Evolutionary conservation across 2,329 filamentous ascomycete genomes (phyloP), one percentile per base, ranked within the genome.

Genomic region (Pyrenochaeta sp.): DNA sequence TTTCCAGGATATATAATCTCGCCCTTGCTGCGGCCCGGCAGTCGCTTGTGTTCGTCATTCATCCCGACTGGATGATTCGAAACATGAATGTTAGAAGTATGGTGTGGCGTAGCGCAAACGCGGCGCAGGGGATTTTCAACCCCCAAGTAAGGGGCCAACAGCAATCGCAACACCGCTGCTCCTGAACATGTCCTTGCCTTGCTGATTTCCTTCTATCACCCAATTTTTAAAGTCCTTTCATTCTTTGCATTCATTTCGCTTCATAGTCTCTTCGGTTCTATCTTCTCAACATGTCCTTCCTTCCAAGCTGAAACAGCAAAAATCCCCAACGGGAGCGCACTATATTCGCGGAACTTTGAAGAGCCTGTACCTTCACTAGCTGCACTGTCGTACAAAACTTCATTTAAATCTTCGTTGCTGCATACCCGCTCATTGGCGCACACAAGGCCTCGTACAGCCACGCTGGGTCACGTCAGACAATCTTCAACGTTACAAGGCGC

Each of bases 401-500:
- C 20, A 21, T 36, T 22, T 36, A 32, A 38, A n/a, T n/a, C 23
- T 26, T 27, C 28, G 24, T 39, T 29, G 22, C 43, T 27, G 24
- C 21, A 7, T 34, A 22, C 11, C 32, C 20, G 27, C 18, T 42
- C 26, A 44, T 51, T 53, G 43, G 48, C 27, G 20, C 17, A 13
- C 32, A 29, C 20, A 44, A 29, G 20, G 26, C 34, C 23, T 22
- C 23, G 27, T 42, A 32, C 43, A 35, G 23, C 23, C 23, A 53
- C 21, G 18, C 34, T 43, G 14, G n/a, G 36, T 36, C 27, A 31
- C 43, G n/a, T 18, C 35, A 20, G 15, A 36, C 10, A 35, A 42
- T 48, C 13, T 48, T 31, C 36, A n/a, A 34, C 14, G 44, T 48
- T 53, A 51, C 51, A 40, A n/a, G 27, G 30, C 29, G 21, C 30